Evolutionary conservation across 352 stramenopile species (phyloP).

Genomic region (Pythium monospermum): DNA sequence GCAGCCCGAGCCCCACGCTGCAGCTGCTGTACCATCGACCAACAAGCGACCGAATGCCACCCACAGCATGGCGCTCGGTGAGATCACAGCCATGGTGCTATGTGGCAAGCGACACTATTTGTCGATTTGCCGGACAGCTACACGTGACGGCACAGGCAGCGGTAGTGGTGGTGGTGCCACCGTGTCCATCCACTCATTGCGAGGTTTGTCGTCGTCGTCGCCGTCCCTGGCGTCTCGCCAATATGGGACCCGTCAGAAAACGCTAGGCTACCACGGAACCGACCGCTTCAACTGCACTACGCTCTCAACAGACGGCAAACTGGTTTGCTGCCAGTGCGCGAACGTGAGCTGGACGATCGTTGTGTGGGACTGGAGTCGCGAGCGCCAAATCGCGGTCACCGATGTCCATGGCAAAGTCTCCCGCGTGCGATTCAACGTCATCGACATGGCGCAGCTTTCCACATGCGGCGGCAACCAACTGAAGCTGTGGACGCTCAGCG

Average conservation of each 20-base stretch:
- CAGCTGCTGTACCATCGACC: not conserved
- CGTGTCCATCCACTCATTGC: conserved; percentile 20
- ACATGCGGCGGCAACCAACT: conserved; percentile 62
- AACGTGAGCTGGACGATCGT: conserved; percentile 57
- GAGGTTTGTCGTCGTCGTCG: not conserved
- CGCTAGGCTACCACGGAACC: conserved; percentile 32
- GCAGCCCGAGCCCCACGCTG: not conserved
- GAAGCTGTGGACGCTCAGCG: conserved; percentile 69
- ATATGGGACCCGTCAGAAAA: conserved; percentile 25
- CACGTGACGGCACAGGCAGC: conserved; percentile 5
- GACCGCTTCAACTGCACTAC: conserved; percentile 50
- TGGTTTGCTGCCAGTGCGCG: conserved; percentile 51
- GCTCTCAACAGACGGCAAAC: conserved; percentile 64
- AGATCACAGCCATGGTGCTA: conserved; percentile 69
- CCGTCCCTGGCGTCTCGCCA: not conserved
- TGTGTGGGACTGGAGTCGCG: conserved; percentile 75
- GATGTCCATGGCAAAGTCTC: conserved; percentile 73
- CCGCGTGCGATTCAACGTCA: conserved; percentile 66
- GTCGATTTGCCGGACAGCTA: conserved; percentile 43
- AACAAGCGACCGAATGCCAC: not conserved
- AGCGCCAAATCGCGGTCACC: conserved; percentile 46
- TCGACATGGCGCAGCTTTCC: conserved; percentile 77
- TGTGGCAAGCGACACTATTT: conserved; percentile 49
- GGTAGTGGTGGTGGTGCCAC: conserved; percentile 5
- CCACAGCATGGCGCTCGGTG: conserved; percentile 25